Percentiles rank a stretch among this genome's conserved stretches.
Evolutionary conservation across 148 eudicot species (phyloP).

Genomic region (Rhododendron kiyosumense): DNA sequence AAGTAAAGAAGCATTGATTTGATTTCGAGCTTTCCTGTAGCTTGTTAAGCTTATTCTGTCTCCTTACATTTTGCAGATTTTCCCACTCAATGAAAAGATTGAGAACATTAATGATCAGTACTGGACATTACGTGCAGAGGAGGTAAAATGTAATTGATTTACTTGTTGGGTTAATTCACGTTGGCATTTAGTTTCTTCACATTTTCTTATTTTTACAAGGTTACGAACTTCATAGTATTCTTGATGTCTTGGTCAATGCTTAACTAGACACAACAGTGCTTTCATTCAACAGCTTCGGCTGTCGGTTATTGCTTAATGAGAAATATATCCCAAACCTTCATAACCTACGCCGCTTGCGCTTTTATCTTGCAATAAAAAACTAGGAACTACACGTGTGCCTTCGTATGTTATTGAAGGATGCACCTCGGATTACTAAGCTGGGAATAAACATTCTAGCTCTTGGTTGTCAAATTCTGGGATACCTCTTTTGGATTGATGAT

Average conservation of each 20-base stretch:
- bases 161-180: neutral
- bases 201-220: neutral
- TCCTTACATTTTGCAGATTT: conserved; percentile 9
- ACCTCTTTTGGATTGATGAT: neutral
- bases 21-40: neutral
- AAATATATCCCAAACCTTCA: neutral
- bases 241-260: neutral
- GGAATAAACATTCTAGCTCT: neutral
- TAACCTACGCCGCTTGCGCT: neutral
- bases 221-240: neutral
- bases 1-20: neutral
- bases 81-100: conserved; percentile 22
- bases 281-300: neutral
- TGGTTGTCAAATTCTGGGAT: neutral
- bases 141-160: conserved; percentile 3
- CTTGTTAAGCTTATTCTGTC: neutral
- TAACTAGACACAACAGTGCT: neutral
- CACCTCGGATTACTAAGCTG: neutral
- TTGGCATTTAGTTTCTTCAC: neutral
- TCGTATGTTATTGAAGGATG: neutral
- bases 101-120: conserved; percentile 28
- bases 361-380: neutral
- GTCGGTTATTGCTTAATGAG: neutral
- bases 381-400: neutral
- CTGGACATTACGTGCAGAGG: conserved; percentile 30